Conservation (phyloP, 441 rosid genomes). For the Populus hybrid region DNA sequence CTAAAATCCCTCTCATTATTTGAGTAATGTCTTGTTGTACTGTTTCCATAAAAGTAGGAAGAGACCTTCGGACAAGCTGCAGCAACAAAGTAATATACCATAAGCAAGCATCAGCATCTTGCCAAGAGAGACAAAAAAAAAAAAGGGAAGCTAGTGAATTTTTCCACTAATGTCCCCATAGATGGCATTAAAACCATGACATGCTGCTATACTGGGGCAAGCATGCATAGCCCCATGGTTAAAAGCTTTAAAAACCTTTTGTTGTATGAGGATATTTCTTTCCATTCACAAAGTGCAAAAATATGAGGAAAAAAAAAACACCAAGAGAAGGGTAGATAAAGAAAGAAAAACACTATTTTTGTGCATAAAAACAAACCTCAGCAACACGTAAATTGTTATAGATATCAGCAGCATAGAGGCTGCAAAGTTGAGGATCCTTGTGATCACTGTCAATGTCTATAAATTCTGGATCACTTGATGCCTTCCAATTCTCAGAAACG, state of each 20-base stretch:
- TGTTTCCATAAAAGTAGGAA: slow-evolving; percentile 61
- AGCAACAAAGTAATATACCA: slow-evolving; percentile 18
- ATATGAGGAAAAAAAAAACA: neutral
- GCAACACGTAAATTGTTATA: slow-evolving; percentile 57
- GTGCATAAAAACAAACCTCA: slow-evolving; percentile 50
- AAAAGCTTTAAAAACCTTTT: neutral
- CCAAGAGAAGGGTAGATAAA: neutral
- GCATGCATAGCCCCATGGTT: neutral
- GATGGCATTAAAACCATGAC: slow-evolving; percentile 8
- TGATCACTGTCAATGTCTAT: slow-evolving; percentile 55
- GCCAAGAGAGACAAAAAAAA: neutral
- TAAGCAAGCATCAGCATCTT: slow-evolving; percentile 13
- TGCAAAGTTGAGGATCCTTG: slow-evolving; percentile 63
- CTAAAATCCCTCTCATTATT: slow-evolving; percentile 70
- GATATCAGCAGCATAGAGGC: slow-evolving; percentile 67
- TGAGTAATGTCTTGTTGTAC: slow-evolving; percentile 72
- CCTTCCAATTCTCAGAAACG: slow-evolving; percentile 27
- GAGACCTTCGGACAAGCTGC: slow-evolving; percentile 69
- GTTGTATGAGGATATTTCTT: neutral
- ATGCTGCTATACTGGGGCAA: slow-evolving; percentile 5
- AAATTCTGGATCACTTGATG: slow-evolving; percentile 35
- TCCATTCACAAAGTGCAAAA: neutral
- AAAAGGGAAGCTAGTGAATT: neutral
- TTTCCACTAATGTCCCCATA: neutral
- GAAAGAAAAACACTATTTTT: neutral